Percentiles rank a stretch among this genome's conserved stretches.
These are phyloP conservation scores for Ganoderma lingzhi DNA, from an alignment of 1,284 basidiomycete genomes.

Conservation along the genomic window DNA sequence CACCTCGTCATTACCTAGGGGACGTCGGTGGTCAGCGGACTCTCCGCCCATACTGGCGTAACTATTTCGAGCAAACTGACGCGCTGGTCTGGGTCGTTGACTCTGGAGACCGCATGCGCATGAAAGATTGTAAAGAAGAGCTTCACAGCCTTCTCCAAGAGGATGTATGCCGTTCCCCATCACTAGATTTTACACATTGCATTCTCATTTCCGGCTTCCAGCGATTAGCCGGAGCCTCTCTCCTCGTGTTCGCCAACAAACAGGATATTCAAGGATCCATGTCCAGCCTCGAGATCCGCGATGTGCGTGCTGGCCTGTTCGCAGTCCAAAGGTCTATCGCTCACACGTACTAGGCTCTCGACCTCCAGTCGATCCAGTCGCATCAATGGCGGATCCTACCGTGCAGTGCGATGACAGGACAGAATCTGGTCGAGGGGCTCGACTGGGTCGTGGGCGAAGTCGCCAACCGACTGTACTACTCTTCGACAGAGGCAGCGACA, in stretches of 20 bases:
- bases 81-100: constrained; percentile 99
- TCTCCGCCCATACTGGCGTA: constrained; percentile 97
- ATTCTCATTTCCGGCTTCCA: constrained; percentile 44
- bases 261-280: constrained; percentile 94
- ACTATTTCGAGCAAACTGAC: constrained; percentile 99
- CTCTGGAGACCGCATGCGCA: constrained; percentile 89
- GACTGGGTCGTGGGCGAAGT: constrained; percentile 97
- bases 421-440: constrained; percentile 85
- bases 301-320: constrained; percentile 58
- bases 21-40: constrained; percentile 98
- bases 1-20: constrained; percentile 61
- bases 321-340: background rate
- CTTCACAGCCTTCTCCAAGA: constrained; percentile 87
- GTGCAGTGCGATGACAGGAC: constrained; percentile 92
- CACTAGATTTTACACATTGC: constrained; percentile 1
- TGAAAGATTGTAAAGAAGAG: constrained; percentile 90
- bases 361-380: constrained; percentile 79
- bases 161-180: constrained; percentile 72
- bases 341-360: constrained; percentile 65
- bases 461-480: constrained; percentile 81
- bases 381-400: constrained; percentile 93
- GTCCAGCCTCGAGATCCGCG: constrained; percentile 82
- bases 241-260: constrained; percentile 99
- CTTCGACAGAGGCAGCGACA: constrained; percentile 27
- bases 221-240: constrained; percentile 92